Evolutionary conservation across 306 rosid genomes (phyloP).

Genomic region (Macrotyloma uniflorum): DNA sequence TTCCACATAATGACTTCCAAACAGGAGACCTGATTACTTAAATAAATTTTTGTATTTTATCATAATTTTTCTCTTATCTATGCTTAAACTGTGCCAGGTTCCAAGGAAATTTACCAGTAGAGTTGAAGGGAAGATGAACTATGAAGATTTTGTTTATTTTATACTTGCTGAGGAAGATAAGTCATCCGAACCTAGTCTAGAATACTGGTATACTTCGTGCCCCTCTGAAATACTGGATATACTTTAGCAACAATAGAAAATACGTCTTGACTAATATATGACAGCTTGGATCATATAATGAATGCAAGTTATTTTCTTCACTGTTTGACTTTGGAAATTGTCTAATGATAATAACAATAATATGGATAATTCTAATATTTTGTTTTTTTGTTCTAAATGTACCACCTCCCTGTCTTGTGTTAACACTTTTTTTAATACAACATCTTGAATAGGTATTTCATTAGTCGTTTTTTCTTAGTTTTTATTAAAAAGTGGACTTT

Average conservation of each 20-base stretch:
- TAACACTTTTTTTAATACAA: neutral
- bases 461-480: too few species aligned
- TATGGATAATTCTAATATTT: neutral
- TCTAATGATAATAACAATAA: neutral
- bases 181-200: conserved; percentile 94
- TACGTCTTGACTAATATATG: conserved; percentile 31
- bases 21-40: conserved; percentile 1
- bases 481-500: too few species aligned
- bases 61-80: conserved; percentile 6
- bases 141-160: conserved; percentile 98
- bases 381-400: neutral
- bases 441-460: neutral
- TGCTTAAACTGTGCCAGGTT: conserved; percentile 55
- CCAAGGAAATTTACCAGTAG: conserved; percentile 86
- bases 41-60: neutral
- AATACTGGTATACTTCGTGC: conserved; percentile 76
- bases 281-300: conserved; percentile 18
- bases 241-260: conserved; percentile 19
- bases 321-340: neutral
- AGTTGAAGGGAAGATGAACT: conserved; percentile 98
- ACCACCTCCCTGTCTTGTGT: neutral
- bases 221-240: conserved; percentile 36
- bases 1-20: neutral
- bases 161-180: conserved; percentile 98
- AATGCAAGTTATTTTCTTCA: conserved; percentile 32